Evolutionary conservation across 2,329 filamentous ascomycete species (phyloP).

Genomic region (Alternaria burnsii): DNA sequence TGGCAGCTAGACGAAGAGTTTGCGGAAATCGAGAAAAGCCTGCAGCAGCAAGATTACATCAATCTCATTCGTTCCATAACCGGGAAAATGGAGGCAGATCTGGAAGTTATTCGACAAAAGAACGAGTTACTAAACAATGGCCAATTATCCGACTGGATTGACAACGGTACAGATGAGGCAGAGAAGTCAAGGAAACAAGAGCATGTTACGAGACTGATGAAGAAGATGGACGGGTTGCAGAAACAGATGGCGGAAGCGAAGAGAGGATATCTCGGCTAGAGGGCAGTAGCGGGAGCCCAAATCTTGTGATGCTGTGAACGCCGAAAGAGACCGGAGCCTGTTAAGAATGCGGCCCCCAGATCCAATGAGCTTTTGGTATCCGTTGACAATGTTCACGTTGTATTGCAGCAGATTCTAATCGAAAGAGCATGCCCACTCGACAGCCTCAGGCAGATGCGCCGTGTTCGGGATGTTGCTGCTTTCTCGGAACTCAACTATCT

Average conservation of each 20-base stretch:
- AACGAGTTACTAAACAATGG: constrained; percentile 6
- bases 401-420: not conserved
- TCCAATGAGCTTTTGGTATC: not conserved
- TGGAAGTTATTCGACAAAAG: constrained; percentile 5
- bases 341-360: no score
- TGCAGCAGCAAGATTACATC: constrained; percentile 5
- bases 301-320: not conserved
- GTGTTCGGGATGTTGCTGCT: constrained; percentile 44
- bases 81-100: constrained; percentile 7
- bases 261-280: not conserved
- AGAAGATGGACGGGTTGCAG: constrained; percentile 5
- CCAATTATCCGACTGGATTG: constrained; percentile 7
- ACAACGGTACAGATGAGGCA: not conserved
- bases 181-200: constrained; percentile 7
- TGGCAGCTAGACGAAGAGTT: constrained; percentile 2
- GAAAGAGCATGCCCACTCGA: constrained; percentile 37
- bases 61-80: constrained; percentile 3
- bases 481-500: constrained; percentile 45
- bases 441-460: constrained; percentile 31
- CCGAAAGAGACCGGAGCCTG: not conserved
- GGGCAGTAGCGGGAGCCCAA: not conserved
- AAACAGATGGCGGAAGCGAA: constrained; percentile 5
- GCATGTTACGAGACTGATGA: not conserved
- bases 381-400: not conserved
- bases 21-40: not conserved